A percentile compares a stretch with the other conserved stretches of the same genome.
Evolutionary conservation across 2,329 filamentous ascomycete species (phyloP).

Genomic region (Stromatinia cepivora): DNA sequence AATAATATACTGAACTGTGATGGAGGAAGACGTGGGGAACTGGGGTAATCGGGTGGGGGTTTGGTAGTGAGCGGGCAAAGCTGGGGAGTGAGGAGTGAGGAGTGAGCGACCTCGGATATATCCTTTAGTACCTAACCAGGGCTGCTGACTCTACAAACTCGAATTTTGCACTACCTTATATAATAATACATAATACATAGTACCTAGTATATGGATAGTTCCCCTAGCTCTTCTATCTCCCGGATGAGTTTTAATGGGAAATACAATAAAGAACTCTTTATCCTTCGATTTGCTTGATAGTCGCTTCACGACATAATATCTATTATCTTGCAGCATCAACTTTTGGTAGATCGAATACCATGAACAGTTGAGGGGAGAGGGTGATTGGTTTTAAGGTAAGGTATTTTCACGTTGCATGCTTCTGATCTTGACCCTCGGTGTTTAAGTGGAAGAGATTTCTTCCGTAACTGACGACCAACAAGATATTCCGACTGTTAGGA

Average conservation of each 20-base stretch:
- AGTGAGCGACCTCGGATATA: too few relatives aligned
- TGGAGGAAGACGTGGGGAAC: slow-evolving; percentile 13
- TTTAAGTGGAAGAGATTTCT: not conserved
- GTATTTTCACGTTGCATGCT: not conserved
- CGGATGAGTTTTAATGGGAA: too few relatives aligned
- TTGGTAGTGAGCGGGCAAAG: too few relatives aligned
- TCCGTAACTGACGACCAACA: not conserved
- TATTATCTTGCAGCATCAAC: not conserved
- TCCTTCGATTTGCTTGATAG: not conserved
- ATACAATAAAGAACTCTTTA: not conserved
- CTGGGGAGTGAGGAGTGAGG: too few relatives aligned
- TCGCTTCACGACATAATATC: not conserved
- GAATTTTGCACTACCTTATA: too few relatives aligned
- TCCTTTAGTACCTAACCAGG: too few relatives aligned
- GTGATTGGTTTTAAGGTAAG: too few relatives aligned
- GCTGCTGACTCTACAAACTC: too few relatives aligned
- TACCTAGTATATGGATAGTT: not conserved
- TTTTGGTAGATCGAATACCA: not conserved
- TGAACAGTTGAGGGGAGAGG: not conserved
- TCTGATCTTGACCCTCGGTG: not conserved
- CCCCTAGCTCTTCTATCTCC: not conserved
- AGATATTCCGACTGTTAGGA: not conserved
- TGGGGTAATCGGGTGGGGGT: slow-evolving; percentile 12
- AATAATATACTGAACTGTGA: not conserved
- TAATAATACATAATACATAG: too few relatives aligned